Evolutionary conservation across 2,329 filamentous ascomycete species (phyloP), one percentile per base, ranked within the genome.

Genomic region (Fusarium buxicola): DNA sequence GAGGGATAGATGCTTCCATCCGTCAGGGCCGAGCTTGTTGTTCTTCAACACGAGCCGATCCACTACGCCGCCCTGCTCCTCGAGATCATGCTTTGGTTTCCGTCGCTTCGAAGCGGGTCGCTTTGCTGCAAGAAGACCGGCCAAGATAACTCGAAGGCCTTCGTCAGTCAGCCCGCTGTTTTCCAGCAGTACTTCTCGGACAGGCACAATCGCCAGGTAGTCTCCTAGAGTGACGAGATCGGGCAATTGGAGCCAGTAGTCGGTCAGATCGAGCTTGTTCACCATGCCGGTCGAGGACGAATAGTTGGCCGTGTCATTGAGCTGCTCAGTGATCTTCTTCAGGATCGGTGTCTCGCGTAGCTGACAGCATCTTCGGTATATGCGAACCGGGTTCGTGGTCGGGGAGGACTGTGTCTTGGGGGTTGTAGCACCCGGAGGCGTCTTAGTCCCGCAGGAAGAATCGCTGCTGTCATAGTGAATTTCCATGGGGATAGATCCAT

Each of bases 301-400:
- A 27, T 83, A 86, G 45, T 90, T 90, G n/a, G 85, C 83, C 1
- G 89, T 84, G 32, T 89, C 86, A 32, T 86, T 87, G 5, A 99
- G 89, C 75, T 97, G 93, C 70, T 96, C 92, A 0, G 92, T 94
- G 41, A 99, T 90, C 71, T 92, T 92, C 75, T 96, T 96, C 16
- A 98, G 80, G 48, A 97, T 94, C 0, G 93, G 92, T 0, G 93
- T 96, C 77, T 98, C 95, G 55, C 95, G 87, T 27, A 99, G 80
- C 73, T 98, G 94, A 73, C 95, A 98, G 74, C 95, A 98, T 72
- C 95, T 85, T 65, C 94, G 86, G 76, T 99, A 99, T 70, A 99
- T 96, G 55, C 94, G 86, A 12, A 94, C 87, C 3, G 95, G 94
- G 72, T 97, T 95, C 2, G 91, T 96, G 0, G 94, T 97, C 0